Evolutionary conservation across 768 basidiomycete species (phyloP), one percentile per base, ranked within the genome.

Genomic region (Lyophyllum atratum): DNA sequence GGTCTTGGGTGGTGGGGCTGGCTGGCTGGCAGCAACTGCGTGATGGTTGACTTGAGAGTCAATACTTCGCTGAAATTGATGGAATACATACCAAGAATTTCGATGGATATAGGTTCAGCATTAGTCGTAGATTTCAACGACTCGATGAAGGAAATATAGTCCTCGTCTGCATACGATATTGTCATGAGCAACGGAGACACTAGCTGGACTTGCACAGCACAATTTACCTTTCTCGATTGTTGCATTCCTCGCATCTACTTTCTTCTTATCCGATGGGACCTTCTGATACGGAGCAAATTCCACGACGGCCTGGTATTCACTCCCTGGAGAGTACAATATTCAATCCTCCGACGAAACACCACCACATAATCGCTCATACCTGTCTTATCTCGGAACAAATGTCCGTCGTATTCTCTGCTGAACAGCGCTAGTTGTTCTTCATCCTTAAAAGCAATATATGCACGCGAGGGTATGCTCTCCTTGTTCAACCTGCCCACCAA

Each of bases 281-380:
- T 94, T 97, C 70, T 94, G 95, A 60, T 89, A 92, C 4, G 95
- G 93, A 0, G 97, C 91, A 66, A 91, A 98, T 72, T 99, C 96
- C 7, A 99, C 94, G 4, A 97, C 78, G 1, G 92, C 95, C 48
- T 88, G 80, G 2, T 86, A 92, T 68, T 96, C 93, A 64, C 88
- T 89, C 15, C 96, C 96, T 96, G 62, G 5, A 21, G n/a, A 48
- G n/a, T 28, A 21, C 44, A 49, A 21, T 47, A 10, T 47, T 28
- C 17, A 8, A n/a, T n/a, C n/a, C n/a, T n/a, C n/a, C 25, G 5
- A 5, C 24, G 3, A 17, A 40, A 40, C n/a, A 19, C n/a, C 4
- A 19, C 15, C 39, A n/a, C 15, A 2, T 4, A 56, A 15, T 15
- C 9, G n/a, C 22, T 65, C 85, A 37, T 58, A 93, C 96, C 96